phyloP scores from a whole-genome alignment of 345 rosid species.

The Linum lewisii region DNA sequence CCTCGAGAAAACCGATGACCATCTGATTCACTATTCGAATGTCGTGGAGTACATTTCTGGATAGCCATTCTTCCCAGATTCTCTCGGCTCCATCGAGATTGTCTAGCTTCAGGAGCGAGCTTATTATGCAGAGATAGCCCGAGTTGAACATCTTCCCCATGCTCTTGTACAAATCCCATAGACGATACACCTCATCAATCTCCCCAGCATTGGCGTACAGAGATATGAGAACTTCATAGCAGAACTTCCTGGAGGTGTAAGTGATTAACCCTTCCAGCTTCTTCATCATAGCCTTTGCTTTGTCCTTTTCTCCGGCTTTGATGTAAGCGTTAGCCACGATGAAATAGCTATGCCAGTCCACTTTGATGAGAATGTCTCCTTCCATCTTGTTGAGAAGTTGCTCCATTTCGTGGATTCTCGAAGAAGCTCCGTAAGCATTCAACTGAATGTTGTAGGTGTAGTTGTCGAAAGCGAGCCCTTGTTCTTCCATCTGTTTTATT shows the following conservation, averaged over 20 bases:
- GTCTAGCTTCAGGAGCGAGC: slow-evolving; percentile 42
- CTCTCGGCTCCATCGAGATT: slow-evolving; percentile 45
- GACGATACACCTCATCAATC: slow-evolving; percentile 39
- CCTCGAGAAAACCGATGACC: slow-evolving; percentile 37
- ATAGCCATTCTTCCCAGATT: slow-evolving; percentile 53
- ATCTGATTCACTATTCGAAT: slow-evolving; percentile 33
- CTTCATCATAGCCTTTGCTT: slow-evolving; percentile 34
- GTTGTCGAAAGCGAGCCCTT: slow-evolving; percentile 22
- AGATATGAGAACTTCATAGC: slow-evolving; percentile 37
- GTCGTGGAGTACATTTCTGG: slow-evolving; percentile 23
- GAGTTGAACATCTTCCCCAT: slow-evolving; percentile 27
- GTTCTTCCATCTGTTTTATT: slow-evolving; percentile 47
- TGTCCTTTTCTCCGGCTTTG: slow-evolving; percentile 37
- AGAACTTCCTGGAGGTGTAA: slow-evolving; percentile 12
- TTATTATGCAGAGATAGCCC: slow-evolving; percentile 38
- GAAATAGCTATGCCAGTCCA: slow-evolving; percentile 42
- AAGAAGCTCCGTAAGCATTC: slow-evolving; percentile 38
- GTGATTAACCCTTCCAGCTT: slow-evolving; percentile 29
- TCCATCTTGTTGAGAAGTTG: slow-evolving; percentile 39
- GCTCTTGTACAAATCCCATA: slow-evolving; percentile 44
- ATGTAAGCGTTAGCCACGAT: slow-evolving; percentile 36
- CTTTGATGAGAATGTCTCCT: slow-evolving; percentile 19
- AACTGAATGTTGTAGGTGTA: slow-evolving; percentile 35
- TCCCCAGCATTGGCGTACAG: slow-evolving; percentile 34
- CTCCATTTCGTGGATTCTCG: slow-evolving; percentile 45